phyloP scores from a whole-genome alignment of 441 rosid species.

The Adansonia madagascariensis region DNA sequence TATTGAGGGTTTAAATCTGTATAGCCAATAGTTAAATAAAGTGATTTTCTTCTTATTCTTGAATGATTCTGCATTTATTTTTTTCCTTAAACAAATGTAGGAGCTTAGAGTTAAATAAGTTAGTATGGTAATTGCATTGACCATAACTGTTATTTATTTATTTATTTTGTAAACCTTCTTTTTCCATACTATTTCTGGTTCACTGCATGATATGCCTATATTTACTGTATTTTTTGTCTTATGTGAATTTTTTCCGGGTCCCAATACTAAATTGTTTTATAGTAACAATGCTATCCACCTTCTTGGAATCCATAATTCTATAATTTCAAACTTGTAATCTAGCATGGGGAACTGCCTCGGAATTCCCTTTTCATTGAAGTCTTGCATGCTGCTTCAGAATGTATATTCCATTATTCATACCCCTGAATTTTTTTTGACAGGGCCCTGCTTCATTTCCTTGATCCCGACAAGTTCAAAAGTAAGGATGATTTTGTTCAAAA shows the following conservation, averaged over 20 bases:
- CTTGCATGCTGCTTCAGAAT: slow-evolving; percentile 17
- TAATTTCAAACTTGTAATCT: background rate
- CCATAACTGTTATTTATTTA: background rate
- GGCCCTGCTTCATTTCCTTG: slow-evolving; percentile 99
- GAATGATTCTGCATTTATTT: background rate
- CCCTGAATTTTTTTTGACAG: slow-evolving; percentile 38
- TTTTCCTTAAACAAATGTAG: background rate
- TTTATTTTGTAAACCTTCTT: background rate
- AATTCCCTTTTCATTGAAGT: background rate
- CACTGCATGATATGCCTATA: background rate
- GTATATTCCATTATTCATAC: background rate
- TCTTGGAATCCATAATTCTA: background rate
- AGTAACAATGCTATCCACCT: background rate
- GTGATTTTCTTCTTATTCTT: background rate
- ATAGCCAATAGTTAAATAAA: background rate
- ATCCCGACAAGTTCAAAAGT: slow-evolving; percentile 82
- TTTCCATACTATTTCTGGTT: background rate
- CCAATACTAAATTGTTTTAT: background rate
- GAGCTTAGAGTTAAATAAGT: background rate
- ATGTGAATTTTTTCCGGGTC: background rate
- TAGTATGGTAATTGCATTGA: background rate
- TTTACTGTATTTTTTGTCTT: background rate
- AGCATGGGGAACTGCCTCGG: background rate
- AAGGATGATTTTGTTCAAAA: slow-evolving; percentile 97
- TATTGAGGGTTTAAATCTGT: background rate